Percentiles rank a stretch among this genome's conserved stretches.
Conservation (phyloP, 805 yeast genomes). For the Teunomyces funiuensis region DNA sequence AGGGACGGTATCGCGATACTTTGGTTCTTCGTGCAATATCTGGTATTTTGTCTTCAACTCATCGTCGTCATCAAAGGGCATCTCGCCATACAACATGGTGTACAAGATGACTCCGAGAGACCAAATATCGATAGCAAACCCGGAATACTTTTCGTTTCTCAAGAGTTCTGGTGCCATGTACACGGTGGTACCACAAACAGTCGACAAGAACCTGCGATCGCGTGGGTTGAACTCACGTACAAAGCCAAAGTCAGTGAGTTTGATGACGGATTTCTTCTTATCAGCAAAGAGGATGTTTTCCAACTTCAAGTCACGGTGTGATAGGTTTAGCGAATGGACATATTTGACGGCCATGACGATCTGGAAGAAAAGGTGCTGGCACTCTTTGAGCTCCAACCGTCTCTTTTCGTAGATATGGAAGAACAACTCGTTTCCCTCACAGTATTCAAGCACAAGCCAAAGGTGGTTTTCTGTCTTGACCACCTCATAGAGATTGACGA, state of each 20-base stretch:
- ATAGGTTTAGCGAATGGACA: conserved; percentile 73
- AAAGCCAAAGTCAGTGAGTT: conserved; percentile 91
- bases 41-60: conserved; percentile 58
- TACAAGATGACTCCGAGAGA: conserved; percentile 85
- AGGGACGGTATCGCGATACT: conserved; percentile 47
- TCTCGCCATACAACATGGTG: conserved; percentile 78
- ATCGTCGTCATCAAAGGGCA: conserved; percentile 91
- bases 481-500: conserved; percentile 82
- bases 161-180: conserved; percentile 97
- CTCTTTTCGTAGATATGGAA: conserved; percentile 58
- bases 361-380: conserved; percentile 59
- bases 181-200: conserved; percentile 91
- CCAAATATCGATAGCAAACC: conserved; percentile 86
- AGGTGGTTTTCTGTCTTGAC: conserved; percentile 75
- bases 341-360: conserved; percentile 65
- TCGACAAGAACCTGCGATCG: conserved; percentile 57
- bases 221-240: conserved; percentile 65
- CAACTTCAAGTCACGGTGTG: conserved; percentile 81
- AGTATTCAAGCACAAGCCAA: conserved; percentile 89
- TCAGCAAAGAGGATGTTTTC: conserved; percentile 67
- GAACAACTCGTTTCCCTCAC: conserved; percentile 77
- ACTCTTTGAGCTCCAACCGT: conserved; percentile 51
- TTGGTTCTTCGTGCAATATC: conserved; percentile 67
- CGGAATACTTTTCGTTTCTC: conserved; percentile 66
- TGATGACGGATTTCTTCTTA: conserved; percentile 59